Conservation (phyloP, 805 yeast genomes). For the Metschnikowia amazonensis region DNA sequence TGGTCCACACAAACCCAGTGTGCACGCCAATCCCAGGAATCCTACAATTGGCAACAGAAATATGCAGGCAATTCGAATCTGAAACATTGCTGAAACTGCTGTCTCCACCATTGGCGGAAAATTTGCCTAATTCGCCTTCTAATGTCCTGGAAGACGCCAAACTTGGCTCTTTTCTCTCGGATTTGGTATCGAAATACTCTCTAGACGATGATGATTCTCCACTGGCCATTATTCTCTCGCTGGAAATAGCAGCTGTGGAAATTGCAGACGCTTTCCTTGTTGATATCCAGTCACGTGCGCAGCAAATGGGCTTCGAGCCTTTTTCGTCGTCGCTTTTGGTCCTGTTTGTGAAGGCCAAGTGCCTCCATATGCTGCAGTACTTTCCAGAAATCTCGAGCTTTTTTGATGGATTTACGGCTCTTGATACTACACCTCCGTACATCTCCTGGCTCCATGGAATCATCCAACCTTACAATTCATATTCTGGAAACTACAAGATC, state of each 20-base stretch:
- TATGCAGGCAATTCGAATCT: not conserved
- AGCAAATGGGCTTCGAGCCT: not conserved
- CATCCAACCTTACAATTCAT: slow-evolving; percentile 27
- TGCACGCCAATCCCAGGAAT: slow-evolving; percentile 2
- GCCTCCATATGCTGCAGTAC: slow-evolving; percentile 13
- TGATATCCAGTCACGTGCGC: not conserved
- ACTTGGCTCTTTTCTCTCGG: not conserved
- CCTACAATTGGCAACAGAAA: not conserved
- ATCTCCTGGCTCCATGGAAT: slow-evolving; percentile 28
- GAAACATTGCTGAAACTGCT: not conserved
- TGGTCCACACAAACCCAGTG: slow-evolving; percentile 13
- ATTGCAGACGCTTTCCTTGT: not conserved
- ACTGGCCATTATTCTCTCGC: not conserved
- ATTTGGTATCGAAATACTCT: not conserved
- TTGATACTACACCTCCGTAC: slow-evolving; percentile 20
- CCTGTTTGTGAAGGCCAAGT: slow-evolving; percentile 15
- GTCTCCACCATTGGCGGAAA: not conserved
- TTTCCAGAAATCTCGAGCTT: slow-evolving; percentile 16
- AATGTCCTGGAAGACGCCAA: not conserved
- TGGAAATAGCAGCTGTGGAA: not conserved
- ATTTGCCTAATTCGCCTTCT: too few species aligned
- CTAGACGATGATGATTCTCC: not conserved
- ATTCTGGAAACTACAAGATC: slow-evolving; percentile 25
- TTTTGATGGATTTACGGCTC: slow-evolving; percentile 13
- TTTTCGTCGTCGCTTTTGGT: not conserved